Conservation (phyloP, 2,329 filamentous ascomycete genomes). For the Xylaria arbuscula region DNA sequence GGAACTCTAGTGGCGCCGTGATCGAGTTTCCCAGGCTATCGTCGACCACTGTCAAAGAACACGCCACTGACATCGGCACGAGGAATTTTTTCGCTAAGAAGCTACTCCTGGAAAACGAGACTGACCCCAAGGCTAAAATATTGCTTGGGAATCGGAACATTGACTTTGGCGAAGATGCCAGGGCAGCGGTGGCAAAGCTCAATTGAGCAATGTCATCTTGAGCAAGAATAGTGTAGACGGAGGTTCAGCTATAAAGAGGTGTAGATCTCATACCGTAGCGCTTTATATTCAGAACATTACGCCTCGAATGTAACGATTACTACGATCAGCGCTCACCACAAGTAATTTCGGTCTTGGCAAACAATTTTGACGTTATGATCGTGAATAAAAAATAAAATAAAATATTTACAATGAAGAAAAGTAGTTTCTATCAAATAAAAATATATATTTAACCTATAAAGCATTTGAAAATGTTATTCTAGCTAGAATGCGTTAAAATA, state of each 20-base stretch:
- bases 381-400: no score
- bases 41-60: conserved; percentile 16
- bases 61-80: conserved; percentile 37
- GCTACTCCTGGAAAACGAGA: conserved; percentile 46
- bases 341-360: no score
- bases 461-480: no score
- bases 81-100: conserved; percentile 46
- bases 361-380: no score
- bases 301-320: background rate
- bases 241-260: background rate
- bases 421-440: no score
- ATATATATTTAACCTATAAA: no score
- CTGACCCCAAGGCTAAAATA: conserved; percentile 42
- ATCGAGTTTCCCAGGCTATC: conserved; percentile 43
- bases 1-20: conserved; percentile 37
- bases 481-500: no score
- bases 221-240: background rate
- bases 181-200: conserved; percentile 23
- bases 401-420: no score
- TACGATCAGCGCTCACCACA: no score
- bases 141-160: conserved; percentile 44
- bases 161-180: conserved; percentile 47
- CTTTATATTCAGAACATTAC: background rate
- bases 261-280: background rate
- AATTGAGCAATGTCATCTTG: background rate